Percentiles rank a stretch among this genome's conserved stretches.
Evolutionary conservation across 345 rosid species (phyloP).

Genomic region (Euclidium syriacum): DNA sequence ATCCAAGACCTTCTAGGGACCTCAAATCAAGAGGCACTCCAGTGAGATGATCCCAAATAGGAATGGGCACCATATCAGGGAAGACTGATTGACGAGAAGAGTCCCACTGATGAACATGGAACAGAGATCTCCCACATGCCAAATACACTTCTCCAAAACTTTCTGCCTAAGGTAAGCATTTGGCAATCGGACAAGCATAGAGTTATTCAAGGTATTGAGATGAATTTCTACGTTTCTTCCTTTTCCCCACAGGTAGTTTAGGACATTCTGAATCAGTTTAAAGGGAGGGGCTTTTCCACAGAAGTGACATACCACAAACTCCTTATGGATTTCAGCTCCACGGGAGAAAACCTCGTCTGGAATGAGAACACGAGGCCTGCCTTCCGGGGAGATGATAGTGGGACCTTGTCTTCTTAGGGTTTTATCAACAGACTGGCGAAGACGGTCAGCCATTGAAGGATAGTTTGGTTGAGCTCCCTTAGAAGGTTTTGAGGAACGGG

Average conservation of each 20-base stretch:
- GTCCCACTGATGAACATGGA: not conserved
- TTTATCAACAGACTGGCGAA: too few relatives aligned
- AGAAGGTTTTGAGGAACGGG: too few relatives aligned
- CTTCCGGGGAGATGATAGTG: too few relatives aligned
- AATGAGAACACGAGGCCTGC: too few relatives aligned
- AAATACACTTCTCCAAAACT: too few relatives aligned
- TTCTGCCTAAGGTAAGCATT: too few relatives aligned
- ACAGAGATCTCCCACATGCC: not conserved
- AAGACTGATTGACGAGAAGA: not conserved
- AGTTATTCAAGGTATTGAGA: not conserved
- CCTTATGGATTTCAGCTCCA: too few relatives aligned
- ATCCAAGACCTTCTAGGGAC: not conserved
- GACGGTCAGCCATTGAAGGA: too few relatives aligned
- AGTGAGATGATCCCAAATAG: not conserved
- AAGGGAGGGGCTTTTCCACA: not conserved
- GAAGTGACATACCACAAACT: not conserved
- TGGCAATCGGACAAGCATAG: not conserved
- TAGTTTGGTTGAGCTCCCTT: too few relatives aligned
- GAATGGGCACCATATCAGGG: not conserved
- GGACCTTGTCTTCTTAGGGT: too few relatives aligned
- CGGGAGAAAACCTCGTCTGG: too few relatives aligned
- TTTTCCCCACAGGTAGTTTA: not conserved
- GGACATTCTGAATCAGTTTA: not conserved
- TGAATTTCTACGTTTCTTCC: not conserved
- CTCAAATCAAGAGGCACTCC: not conserved